Evolutionary conservation across 208 protist species (phyloP), one percentile per base, ranked within the genome.

Genomic region (Eutreptiella sp.): DNA sequence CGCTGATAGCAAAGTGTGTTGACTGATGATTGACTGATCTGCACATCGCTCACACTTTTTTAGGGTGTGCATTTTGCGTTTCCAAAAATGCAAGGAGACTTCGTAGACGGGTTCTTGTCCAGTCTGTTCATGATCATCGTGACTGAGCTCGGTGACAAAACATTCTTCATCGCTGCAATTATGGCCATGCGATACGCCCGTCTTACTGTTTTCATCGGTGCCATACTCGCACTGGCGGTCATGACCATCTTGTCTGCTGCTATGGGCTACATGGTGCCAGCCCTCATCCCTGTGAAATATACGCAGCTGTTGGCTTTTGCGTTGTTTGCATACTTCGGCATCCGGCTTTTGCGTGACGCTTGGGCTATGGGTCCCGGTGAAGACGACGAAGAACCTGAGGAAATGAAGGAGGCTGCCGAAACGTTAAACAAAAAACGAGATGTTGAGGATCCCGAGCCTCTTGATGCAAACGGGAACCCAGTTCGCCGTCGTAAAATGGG

Each of bases 111-210:
- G 14, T 88, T 93, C 53, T 23, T 95, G 27, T 79, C 84, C 4
- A 81, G 78, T 9, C 63, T 88, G n/a, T 84, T 81, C 9, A 90
- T 92, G 79, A 93, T 92, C 70, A 24, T 94, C 9, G 84, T 92
- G 3, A 88, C 79, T 52, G 87, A 94, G 68, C 88, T 94, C 33
- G 91, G 91, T 11, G 92, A 96, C 68, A 94, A 94, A 73, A 96
- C 92, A 5, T 96, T 96, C 66, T 96, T 96, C 72, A 94, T 96
- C 67, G 92, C 92, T 0, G 90, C 86, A 55, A 76, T 96, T 16
- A 84, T 96, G 78, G 86, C 92, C 4, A 96, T 96, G 92, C 80
- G 83, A 14, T 74, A 92, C 61, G 70, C 83, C 0, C 84, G 84
- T 9, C 7, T 87, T 2, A 66, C 77, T 4, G 81, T 93, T 11